Evolutionary conservation across 1,284 basidiomycete species (phyloP).

Genomic region (Neolentinus lepideus): DNA sequence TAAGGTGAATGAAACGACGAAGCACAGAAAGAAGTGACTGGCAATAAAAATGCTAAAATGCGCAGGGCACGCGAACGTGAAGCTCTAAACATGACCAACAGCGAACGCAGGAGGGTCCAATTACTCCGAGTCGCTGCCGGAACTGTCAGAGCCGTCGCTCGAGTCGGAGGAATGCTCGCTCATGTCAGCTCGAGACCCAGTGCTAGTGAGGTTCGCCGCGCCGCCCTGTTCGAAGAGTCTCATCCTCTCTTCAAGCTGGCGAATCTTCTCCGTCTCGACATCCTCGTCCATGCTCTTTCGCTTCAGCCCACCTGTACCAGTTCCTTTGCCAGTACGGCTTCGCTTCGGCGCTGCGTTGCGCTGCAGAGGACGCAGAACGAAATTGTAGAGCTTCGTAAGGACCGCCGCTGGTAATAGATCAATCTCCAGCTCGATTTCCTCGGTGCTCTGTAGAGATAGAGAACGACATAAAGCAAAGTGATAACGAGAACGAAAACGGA

Average conservation of each 20-base stretch:
- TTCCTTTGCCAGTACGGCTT: constrained; percentile 63
- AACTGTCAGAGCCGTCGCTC: constrained; percentile 59
- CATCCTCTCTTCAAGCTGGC: constrained; percentile 78
- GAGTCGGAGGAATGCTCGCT: constrained; percentile 74
- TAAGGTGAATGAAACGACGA: not conserved
- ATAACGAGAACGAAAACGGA: constrained; percentile 15
- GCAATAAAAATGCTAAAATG: constrained; percentile 4
- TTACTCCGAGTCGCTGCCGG: constrained; percentile 79
- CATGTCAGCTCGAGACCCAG: constrained; percentile 34
- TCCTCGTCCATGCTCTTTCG: constrained; percentile 91
- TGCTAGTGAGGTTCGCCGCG: constrained; percentile 14
- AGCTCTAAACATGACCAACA: not conserved
- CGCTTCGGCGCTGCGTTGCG: constrained; percentile 52
- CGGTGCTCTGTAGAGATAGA: constrained; percentile 59
- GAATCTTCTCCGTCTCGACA: constrained; percentile 84
- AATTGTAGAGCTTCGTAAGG: constrained; percentile 88
- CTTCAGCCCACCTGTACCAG: constrained; percentile 80
- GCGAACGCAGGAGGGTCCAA: constrained; percentile 2
- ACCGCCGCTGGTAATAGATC: constrained; percentile 81
- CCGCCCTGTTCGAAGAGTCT: constrained; percentile 60
- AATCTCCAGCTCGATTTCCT: constrained; percentile 97
- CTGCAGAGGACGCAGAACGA: constrained; percentile 72
- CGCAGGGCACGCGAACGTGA: not conserved
- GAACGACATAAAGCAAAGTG: constrained; percentile 8
- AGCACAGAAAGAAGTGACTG: not conserved